Evolutionary conservation across 805 yeast genomes (phyloP), one percentile per base, ranked within the genome.

Genomic region (Candida oleophila): DNA sequence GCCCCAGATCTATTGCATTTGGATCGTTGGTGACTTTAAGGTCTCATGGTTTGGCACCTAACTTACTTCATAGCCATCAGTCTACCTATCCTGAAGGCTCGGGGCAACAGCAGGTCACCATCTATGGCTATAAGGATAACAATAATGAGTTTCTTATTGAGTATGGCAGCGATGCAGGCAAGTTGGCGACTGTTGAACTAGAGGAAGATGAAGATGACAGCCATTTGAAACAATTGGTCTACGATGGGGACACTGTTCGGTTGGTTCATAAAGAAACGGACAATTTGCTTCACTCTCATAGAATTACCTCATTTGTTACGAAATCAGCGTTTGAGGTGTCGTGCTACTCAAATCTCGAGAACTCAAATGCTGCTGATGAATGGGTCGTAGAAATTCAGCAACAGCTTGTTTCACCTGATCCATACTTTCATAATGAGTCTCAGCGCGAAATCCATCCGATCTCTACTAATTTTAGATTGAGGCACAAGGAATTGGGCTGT

Each of bases 1-100:
- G 89, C 11, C 91, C 95, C 18, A 61, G 88, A 48, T 80, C 83
- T 41, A 71, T 86, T 22, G 82, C 83, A 2, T 73, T 62, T 54
- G 86, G 85, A 21, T 85, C 91, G 2, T 60, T 67, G 40, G 73
- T 85, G 12, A 83, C 92, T 1, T 53, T 87, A 43, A 76, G 87
- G 59, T 81, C 84, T 21, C 88, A 84, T 55, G 90, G 89, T 2
- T 69, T 85, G 42, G 80, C 87, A 42, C 85, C 88, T 14, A 82
- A 86, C 44, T 75, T 89, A 52, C 69, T 94, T 51, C 99, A 94
- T 63, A 92, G 98, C 0, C 99, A 94, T 62, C 73, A 76, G 15
- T 96, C 87, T 62, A 65, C 77, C 11, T 94, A 84, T 62, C 99
- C 99, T 14, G 89, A 82, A 53, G 98, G 98, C 3, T 88, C 97